Percentiles rank a stretch among this genome's conserved stretches.
Conservation (phyloP, 148 eudicot genomes). For the Camellia lanceoleosa region DNA sequence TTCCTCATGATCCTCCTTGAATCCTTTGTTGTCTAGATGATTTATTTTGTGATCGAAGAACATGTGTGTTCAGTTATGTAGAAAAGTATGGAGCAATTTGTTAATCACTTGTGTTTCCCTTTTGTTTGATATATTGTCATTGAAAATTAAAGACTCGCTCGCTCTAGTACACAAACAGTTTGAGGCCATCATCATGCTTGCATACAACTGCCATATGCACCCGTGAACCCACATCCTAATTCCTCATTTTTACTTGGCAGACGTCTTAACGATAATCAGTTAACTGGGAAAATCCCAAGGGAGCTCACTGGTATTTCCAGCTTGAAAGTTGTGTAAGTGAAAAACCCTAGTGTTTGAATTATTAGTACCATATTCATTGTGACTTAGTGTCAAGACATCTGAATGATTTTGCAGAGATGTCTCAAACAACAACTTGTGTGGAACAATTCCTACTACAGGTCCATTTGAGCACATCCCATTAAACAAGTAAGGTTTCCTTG, state of each 20-base stretch:
- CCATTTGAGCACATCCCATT: slow-evolving; percentile 84
- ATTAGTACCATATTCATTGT: neutral
- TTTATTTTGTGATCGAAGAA: neutral
- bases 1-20: neutral
- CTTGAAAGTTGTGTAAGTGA: slow-evolving; percentile 97
- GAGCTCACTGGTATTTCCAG: slow-evolving; percentile 49
- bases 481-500: slow-evolving; percentile 63
- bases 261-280: slow-evolving; percentile 75
- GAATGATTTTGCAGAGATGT: slow-evolving; percentile 50
- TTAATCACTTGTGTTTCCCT: neutral
- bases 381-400: neutral
- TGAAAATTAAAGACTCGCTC: too few species aligned
- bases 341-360: slow-evolving; percentile 19
- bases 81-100: neutral
- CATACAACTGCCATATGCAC: neutral
- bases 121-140: neutral
- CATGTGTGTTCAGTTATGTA: neutral
- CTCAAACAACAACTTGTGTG: slow-evolving; percentile 78
- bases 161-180: neutral
- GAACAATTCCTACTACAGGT: slow-evolving; percentile 83
- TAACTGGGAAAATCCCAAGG: slow-evolving; percentile 78
- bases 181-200: neutral
- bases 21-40: neutral
- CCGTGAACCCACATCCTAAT: neutral
- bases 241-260: slow-evolving; percentile 34